Percentiles rank a stretch among this genome's conserved stretches.
Conservation (phyloP, 768 basidiomycete genomes). For the Boletus subcaerulescens region DNA sequence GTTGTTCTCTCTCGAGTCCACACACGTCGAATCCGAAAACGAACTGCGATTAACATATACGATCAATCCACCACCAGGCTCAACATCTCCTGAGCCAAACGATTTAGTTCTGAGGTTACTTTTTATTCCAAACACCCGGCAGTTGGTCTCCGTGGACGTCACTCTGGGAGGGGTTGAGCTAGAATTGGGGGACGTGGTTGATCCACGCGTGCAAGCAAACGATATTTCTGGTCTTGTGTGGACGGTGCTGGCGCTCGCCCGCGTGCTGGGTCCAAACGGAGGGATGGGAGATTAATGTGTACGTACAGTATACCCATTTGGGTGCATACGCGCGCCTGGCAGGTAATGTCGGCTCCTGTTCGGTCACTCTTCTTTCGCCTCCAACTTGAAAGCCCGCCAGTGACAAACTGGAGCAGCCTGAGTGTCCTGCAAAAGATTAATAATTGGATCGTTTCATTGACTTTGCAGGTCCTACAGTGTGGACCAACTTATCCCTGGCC, state of each 20-base stretch:
- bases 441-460: too few species aligned
- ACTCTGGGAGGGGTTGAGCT: slow-evolving; percentile 51
- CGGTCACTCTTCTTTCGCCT: too few species aligned
- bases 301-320: background rate
- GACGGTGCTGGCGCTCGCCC: slow-evolving; percentile 52
- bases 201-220: slow-evolving; percentile 59
- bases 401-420: too few species aligned
- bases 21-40: slow-evolving; percentile 65
- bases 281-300: background rate
- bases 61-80: slow-evolving; percentile 33
- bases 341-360: too few species aligned
- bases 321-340: too few species aligned
- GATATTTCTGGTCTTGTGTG: slow-evolving; percentile 65
- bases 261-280: slow-evolving; percentile 1
- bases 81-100: slow-evolving; percentile 24
- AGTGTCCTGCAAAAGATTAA: too few species aligned
- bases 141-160: slow-evolving; percentile 58
- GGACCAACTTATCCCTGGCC: too few species aligned
- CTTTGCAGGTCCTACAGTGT: too few species aligned
- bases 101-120: slow-evolving; percentile 54
- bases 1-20: slow-evolving; percentile 57
- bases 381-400: too few species aligned
- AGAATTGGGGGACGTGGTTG: slow-evolving; percentile 57
- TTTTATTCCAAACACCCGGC: slow-evolving; percentile 67
- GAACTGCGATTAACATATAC: slow-evolving; percentile 71